Percentiles rank a stretch among this genome's conserved stretches.
Conservation (phyloP, 805 yeast species). For the Wickerhamiella hasegawae region DNA sequence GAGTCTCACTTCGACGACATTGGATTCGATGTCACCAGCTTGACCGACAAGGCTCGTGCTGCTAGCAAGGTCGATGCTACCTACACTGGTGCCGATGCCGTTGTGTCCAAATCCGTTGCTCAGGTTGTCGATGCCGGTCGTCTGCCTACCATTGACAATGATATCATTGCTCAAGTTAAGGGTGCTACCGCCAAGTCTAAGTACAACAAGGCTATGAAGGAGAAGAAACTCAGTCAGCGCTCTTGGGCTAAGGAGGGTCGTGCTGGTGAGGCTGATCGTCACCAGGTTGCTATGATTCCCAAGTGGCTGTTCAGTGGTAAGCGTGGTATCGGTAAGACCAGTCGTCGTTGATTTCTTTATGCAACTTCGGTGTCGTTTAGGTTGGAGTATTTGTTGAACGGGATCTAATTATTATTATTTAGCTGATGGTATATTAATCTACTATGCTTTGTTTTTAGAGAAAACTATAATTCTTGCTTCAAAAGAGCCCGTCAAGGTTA, state of each 20-base stretch:
- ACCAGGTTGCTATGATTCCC: constrained; percentile 66
- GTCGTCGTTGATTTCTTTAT: constrained; percentile 51
- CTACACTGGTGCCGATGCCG: constrained; percentile 62
- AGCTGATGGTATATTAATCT: background rate
- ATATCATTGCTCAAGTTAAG: constrained; percentile 42
- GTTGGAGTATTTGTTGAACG: background rate
- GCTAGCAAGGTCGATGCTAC: constrained; percentile 15
- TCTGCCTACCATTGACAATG: constrained; percentile 50
- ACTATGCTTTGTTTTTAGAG: background rate
- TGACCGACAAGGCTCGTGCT: constrained; percentile 36
- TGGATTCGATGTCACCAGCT: constrained; percentile 69
- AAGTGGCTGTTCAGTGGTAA: constrained; percentile 94
- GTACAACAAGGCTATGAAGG: constrained; percentile 72
- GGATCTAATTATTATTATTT: too few species aligned
- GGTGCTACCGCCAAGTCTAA: constrained; percentile 30
- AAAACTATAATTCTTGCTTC: background rate
- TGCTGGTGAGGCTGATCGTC: constrained; percentile 94
- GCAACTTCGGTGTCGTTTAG: background rate
- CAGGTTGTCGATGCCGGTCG: constrained; percentile 23
- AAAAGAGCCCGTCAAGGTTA: constrained; percentile 6
- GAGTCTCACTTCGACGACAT: constrained; percentile 78
- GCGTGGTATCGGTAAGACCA: constrained; percentile 88
- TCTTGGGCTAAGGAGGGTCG: constrained; percentile 85
- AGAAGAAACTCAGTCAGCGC: constrained; percentile 80
- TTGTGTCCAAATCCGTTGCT: constrained; percentile 37